Evolutionary conservation across 345 rosid genomes (phyloP).

Genomic region (Heritiera fomes): DNA sequence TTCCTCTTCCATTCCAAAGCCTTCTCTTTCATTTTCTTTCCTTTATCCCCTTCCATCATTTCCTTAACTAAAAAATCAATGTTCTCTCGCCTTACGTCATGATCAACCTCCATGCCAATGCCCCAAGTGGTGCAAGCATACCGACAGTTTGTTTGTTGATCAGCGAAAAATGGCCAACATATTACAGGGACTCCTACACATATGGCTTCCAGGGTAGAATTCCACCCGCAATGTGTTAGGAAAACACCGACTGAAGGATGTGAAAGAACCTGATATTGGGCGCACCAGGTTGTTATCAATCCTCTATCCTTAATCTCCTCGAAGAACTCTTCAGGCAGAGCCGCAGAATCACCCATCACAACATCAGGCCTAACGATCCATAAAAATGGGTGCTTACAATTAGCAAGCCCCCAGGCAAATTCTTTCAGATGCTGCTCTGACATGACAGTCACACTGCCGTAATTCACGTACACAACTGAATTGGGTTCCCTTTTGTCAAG

Average conservation of each 20-base stretch:
- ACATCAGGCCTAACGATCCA: conserved; percentile 31
- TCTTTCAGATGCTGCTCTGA: no score
- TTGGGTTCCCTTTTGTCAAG: conserved; percentile 20
- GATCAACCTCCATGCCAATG: conserved; percentile 23
- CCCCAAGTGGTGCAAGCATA: conserved; percentile 27
- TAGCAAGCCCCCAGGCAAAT: no score
- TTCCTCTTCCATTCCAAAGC: conserved; percentile 26
- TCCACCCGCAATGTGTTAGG: conserved; percentile 30
- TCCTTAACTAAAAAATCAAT: conserved; percentile 15
- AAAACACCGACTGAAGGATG: conserved; percentile 28
- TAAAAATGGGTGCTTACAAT: not conserved
- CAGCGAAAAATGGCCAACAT: conserved; percentile 28
- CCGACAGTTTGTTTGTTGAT: conserved; percentile 31
- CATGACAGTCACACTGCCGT: no score
- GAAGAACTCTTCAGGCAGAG: conserved; percentile 18
- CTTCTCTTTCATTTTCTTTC: not conserved
- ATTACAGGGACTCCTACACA: conserved; percentile 17
- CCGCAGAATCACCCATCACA: not conserved
- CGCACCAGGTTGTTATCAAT: conserved; percentile 22
- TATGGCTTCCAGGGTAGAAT: conserved; percentile 20
- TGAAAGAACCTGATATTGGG: conserved; percentile 22
- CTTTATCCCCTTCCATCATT: conserved; percentile 20
- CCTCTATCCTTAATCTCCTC: conserved; percentile 28
- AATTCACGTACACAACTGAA: no score
- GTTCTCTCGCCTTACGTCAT: conserved; percentile 20